Conservation (phyloP, 2,329 filamentous ascomycete genomes). For the Gnomoniopsis smithogilvyi region DNA sequence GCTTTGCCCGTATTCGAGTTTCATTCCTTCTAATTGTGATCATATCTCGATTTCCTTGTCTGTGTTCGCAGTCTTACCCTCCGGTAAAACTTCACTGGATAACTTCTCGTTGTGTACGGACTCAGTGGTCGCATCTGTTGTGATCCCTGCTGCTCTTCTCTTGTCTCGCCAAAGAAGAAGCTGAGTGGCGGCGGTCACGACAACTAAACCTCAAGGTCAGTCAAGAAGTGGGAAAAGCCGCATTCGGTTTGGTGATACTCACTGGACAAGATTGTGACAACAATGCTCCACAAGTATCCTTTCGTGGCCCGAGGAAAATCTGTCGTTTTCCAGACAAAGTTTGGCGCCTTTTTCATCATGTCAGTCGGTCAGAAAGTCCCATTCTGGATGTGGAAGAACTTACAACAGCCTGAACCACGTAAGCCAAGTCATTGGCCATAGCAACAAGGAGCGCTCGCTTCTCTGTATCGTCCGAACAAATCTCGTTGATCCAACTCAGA, state of each 20-base stretch:
- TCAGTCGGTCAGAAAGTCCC: neutral
- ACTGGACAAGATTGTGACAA: constrained; percentile 32
- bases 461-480: constrained; percentile 28
- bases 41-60: neutral
- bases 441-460: constrained; percentile 30
- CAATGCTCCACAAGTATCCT: constrained; percentile 34
- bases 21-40: neutral
- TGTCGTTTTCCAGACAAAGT: constrained; percentile 39
- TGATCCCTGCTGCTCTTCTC: neutral
- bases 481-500: constrained; percentile 34
- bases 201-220: constrained; percentile 16
- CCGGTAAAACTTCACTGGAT: neutral
- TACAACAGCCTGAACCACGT: constrained; percentile 32
- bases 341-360: constrained; percentile 27
- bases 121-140: neutral
- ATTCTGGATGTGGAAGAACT: neutral
- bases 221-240: neutral
- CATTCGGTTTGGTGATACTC: constrained; percentile 15
- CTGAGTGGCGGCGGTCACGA: constrained; percentile 27
- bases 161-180: constrained; percentile 28
- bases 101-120: neutral
- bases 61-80: neutral
- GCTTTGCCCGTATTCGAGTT: too few relatives aligned
- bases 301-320: constrained; percentile 34
- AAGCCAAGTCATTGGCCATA: constrained; percentile 29